Evolutionary conservation across 805 yeast genomes (phyloP), one percentile per base, ranked within the genome.

Genomic region (Kluyveromyces starmeri): DNA sequence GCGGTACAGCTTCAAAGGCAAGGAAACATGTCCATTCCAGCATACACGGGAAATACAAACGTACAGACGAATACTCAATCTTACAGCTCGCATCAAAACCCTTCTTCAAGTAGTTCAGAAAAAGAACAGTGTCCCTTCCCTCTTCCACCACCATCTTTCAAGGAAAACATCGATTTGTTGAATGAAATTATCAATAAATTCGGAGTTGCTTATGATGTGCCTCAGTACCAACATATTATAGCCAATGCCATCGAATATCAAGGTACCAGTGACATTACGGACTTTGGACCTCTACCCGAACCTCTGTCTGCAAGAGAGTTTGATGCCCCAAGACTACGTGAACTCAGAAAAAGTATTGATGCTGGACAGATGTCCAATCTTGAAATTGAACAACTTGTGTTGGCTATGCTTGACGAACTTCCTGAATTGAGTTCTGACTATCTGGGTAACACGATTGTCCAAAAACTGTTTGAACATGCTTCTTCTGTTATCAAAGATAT

Each of bases 361-460:
- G 58, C 68, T 7, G 72, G 75, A 32, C 47, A 54, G 7, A 53
- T 75, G 42, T 44, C 77, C 2, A 71, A 68, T 38, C 53, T 67
- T 9, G 95, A 84, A 43, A 68, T 85, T 28, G 96, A 88, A 53
- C 86, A 77, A 42, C 61, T 85, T 24, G 85, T 94, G 5, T 53
- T 85, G 35, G 81, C 85, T 4, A 83, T 89, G 88, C 61, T 83
- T 40, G 80, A 75, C 40, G 96, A 92, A 57, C 68, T 92, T 39
- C 95, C 96, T 2, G 95, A 84, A 51, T 66, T 92, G 34, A 76
- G 95, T 18, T 77, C 89, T 35, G 98, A 92, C 59, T 92, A 92
- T 52, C 65, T 92, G 36, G 98, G 98, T 14, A 92, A 92, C 54
- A 92, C 98, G 0, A 83, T 92, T 29, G 94, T 89, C 12, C 98